Percentiles rank a stretch among this genome's conserved stretches.
Conservation (phyloP, 495 filamentous ascomycete genomes). For the Lepidopterella palustris region DNA sequence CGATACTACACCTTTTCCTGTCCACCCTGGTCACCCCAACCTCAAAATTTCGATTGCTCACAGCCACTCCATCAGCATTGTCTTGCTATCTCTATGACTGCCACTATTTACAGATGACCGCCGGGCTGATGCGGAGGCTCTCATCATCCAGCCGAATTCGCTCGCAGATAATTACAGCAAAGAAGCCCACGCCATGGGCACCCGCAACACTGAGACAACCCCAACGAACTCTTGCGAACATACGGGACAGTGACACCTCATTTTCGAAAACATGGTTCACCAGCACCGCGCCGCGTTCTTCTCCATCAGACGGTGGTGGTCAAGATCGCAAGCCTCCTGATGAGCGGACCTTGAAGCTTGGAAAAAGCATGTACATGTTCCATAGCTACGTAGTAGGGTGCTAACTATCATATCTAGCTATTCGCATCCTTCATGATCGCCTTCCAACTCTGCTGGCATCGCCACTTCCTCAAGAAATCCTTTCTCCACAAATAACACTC, state of each 20-base stretch:
- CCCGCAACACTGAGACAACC: slow-evolving; percentile 13
- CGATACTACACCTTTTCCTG: background rate
- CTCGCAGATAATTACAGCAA: slow-evolving; percentile 2
- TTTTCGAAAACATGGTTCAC: slow-evolving; percentile 34
- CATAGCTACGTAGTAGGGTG: background rate
- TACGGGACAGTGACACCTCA: slow-evolving; percentile 20
- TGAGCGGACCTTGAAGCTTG: slow-evolving; percentile 80
- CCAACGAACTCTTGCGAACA: slow-evolving; percentile 28
- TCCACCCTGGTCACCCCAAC: background rate
- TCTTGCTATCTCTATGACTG: slow-evolving; percentile 18
- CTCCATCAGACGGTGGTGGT: slow-evolving; percentile 8
- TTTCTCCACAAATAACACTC: slow-evolving; percentile 83
- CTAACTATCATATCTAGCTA: slow-evolving; percentile 47
- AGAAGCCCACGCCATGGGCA: slow-evolving; percentile 7
- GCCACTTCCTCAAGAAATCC: slow-evolving; percentile 74
- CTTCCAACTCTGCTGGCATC: slow-evolving; percentile 82
- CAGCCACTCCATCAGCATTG: background rate
- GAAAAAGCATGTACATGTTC: slow-evolving; percentile 70
- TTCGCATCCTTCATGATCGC: slow-evolving; percentile 76
- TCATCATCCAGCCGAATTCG: slow-evolving; percentile 29
- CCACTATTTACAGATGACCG: slow-evolving; percentile 28
- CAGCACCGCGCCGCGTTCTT: slow-evolving; percentile 17
- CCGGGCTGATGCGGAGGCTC: slow-evolving; percentile 34
- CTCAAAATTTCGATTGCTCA: background rate
- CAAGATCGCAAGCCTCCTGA: slow-evolving; percentile 51